These are phyloP conservation scores for Diaporthe longicolla DNA, from an alignment of 2,329 filamentous ascomycete species.

Conservation along the genomic window DNA sequence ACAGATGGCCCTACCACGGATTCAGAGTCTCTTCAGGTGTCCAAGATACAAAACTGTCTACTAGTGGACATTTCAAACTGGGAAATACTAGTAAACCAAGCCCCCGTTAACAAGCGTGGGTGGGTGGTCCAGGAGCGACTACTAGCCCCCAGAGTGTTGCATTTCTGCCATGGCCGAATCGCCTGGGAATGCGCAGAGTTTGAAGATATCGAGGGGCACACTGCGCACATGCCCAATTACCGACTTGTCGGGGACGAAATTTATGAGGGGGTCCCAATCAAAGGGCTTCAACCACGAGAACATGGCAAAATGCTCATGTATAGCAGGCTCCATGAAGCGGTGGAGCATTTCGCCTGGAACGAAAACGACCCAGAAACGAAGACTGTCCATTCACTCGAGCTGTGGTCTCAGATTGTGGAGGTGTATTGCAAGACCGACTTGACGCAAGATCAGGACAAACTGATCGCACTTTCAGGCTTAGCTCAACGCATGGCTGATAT, in stretches of 20 bases:
- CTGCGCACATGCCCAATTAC: constrained; percentile 1
- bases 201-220: constrained; percentile 22
- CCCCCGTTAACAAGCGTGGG: constrained; percentile 42
- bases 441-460: constrained; percentile 34
- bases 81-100: constrained; percentile 28
- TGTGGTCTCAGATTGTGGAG: constrained; percentile 29
- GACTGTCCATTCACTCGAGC: background rate
- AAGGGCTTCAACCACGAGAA: background rate
- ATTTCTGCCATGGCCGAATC: constrained; percentile 44
- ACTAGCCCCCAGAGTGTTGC: constrained; percentile 45
- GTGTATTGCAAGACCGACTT: constrained; percentile 29
- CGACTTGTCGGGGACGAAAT: constrained; percentile 11
- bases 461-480: constrained; percentile 40
- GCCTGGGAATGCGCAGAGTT: constrained; percentile 45
- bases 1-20: background rate
- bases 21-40: background rate
- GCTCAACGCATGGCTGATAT: constrained; percentile 26
- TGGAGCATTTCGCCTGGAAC: background rate
- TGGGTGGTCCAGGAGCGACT: constrained; percentile 48
- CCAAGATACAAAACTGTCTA: constrained; percentile 12
- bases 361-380: too few species aligned
- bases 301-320: background rate
- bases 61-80: constrained; percentile 30
- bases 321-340: background rate
- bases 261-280: constrained; percentile 1